Conservation (phyloP, 176 grass and related monocot genomes). For the Triticum timopheevii region DNA sequence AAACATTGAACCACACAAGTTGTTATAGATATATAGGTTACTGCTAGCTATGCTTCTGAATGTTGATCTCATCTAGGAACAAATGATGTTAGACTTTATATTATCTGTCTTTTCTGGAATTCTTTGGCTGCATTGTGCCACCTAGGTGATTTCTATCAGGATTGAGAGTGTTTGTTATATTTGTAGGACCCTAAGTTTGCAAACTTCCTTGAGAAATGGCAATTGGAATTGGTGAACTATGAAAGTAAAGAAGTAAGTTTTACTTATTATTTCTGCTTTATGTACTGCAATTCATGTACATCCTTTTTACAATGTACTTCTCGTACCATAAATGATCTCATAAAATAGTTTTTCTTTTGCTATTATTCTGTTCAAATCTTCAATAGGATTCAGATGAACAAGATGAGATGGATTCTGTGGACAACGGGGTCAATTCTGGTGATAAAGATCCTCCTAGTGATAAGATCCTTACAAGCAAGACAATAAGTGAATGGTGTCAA, state of each 20-base stretch:
- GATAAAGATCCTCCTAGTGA: constrained; percentile 32
- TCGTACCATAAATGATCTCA: neutral
- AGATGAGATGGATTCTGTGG: constrained; percentile 44
- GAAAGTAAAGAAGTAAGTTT: constrained; percentile 60
- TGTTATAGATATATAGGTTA: neutral
- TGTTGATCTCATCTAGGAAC: neutral
- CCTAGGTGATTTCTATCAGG: neutral
- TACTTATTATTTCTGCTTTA: constrained; percentile 2
- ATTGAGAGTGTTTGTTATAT: constrained; percentile 30
- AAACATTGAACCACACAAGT: neutral
- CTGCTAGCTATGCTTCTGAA: constrained; percentile 1
- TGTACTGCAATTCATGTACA: neutral
- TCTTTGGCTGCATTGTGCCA: neutral
- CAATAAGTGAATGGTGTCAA: constrained; percentile 87
- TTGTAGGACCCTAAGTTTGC: constrained; percentile 80
- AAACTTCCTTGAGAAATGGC: constrained; percentile 63
- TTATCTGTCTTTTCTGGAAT: neutral
- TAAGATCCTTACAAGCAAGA: constrained; percentile 72
- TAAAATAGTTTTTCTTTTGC: neutral
- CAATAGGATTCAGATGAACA: constrained; percentile 73
- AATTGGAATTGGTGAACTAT: constrained; percentile 35
- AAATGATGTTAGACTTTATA: neutral
- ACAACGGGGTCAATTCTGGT: constrained; percentile 23
- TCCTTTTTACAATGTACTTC: constrained; percentile 17
- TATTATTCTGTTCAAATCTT: constrained; percentile 2